Evolutionary conservation across 1,139 yeast genomes (phyloP).

Genomic region (Pichia sp.): DNA sequence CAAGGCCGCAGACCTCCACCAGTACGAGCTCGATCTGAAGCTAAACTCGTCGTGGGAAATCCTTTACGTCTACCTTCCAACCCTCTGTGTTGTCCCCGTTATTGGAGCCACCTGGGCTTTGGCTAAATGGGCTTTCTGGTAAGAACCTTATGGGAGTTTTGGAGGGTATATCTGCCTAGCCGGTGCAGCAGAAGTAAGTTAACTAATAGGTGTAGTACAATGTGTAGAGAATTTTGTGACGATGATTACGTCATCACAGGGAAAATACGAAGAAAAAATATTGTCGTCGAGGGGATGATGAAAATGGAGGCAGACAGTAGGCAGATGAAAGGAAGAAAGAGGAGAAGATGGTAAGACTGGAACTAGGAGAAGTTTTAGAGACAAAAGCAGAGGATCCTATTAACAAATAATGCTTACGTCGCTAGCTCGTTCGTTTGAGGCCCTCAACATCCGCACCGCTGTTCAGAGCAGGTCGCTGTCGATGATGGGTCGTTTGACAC

Average conservation of each 20-base stretch:
- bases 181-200: no score
- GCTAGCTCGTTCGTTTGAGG: slow-evolving; percentile 5
- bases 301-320: not conserved
- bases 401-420: slow-evolving; percentile 2
- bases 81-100: not conserved
- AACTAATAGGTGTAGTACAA: no score
- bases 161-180: no score
- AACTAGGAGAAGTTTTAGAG: not conserved
- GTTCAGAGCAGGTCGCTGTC: slow-evolving; percentile 24
- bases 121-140: not conserved
- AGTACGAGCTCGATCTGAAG: slow-evolving; percentile 20
- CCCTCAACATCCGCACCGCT: not conserved
- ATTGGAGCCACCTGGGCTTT: slow-evolving; percentile 2
- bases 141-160: not conserved
- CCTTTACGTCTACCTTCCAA: slow-evolving; percentile 7
- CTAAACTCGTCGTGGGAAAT: slow-evolving; percentile 19
- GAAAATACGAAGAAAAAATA: not conserved
- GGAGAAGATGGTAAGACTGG: not conserved
- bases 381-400: not conserved
- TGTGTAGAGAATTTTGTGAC: not conserved
- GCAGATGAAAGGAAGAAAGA: not conserved
- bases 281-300: not conserved
- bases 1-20: slow-evolving; percentile 28
- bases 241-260: not conserved
- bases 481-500: slow-evolving; percentile 26